phyloP scores from a whole-genome alignment of 164 flowering plant genomes.

The Aristolochia californica region DNA sequence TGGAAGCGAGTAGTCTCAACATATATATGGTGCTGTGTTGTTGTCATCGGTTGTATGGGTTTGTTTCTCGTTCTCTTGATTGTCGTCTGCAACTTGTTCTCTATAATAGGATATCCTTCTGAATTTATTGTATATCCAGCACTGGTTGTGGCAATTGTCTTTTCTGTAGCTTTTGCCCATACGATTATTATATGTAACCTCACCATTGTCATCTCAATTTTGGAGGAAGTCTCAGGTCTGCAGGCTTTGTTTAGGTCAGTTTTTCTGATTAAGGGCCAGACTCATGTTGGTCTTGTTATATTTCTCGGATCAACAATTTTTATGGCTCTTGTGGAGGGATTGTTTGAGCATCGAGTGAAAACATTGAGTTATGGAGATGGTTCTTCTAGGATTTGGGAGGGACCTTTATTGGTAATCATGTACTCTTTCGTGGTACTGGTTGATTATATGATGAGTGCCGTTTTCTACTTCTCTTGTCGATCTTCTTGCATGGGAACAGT shows the following conservation, averaged over 20 bases:
- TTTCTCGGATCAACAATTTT: slow-evolving; percentile 88
- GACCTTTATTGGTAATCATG: slow-evolving; percentile 91
- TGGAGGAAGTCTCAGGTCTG: slow-evolving; percentile 87
- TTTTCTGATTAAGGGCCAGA: slow-evolving; percentile 67
- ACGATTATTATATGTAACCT: slow-evolving; percentile 65
- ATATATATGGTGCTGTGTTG: slow-evolving; percentile 57
- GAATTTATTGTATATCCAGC: slow-evolving; percentile 55
- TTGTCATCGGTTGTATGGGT: slow-evolving; percentile 45
- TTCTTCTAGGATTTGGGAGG: slow-evolving; percentile 95
- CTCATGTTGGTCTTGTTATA: slow-evolving; percentile 88
- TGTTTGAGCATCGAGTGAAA: slow-evolving; percentile 97
- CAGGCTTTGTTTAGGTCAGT: slow-evolving; percentile 68
- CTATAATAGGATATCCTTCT: slow-evolving; percentile 36
- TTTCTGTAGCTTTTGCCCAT: slow-evolving; percentile 72
- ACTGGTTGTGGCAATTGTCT: slow-evolving; percentile 41
- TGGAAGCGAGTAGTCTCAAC: slow-evolving; percentile 71
- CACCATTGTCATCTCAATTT: slow-evolving; percentile 61
- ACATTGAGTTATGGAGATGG: slow-evolving; percentile 97
- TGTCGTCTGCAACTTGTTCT: slow-evolving; percentile 43
- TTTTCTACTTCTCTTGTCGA: slow-evolving; percentile 90
- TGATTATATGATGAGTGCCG: slow-evolving; percentile 94
- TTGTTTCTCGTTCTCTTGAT: slow-evolving; percentile 53
- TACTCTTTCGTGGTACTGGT: slow-evolving; percentile 83
- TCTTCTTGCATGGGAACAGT: slow-evolving; percentile 39
- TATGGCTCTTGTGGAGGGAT: slow-evolving; percentile 80